phyloP scores from a whole-genome alignment of 2,329 filamentous ascomycete species.

The Botrytis pseudocinerea region DNA sequence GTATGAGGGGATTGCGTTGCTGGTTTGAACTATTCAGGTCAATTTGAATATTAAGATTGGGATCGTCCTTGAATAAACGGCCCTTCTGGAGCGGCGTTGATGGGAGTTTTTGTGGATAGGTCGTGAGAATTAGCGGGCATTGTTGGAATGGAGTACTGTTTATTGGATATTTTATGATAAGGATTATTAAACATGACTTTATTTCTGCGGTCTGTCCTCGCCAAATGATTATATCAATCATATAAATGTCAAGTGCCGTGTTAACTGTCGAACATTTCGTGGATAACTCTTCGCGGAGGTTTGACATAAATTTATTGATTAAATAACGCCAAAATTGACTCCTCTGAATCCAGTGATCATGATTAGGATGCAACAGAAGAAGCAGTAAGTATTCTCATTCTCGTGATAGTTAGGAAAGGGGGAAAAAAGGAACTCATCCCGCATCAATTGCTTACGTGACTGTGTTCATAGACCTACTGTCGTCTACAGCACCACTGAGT shows the following conservation, averaged over 20 bases:
- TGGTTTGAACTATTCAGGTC: slow-evolving; percentile 28
- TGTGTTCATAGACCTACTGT: background rate
- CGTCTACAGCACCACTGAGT: background rate
- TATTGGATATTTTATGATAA: slow-evolving; percentile 7
- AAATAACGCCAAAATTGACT: background rate
- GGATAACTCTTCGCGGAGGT: background rate
- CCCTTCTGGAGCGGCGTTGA: slow-evolving; percentile 1
- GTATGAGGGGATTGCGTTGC: slow-evolving; percentile 40
- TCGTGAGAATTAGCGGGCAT: slow-evolving; percentile 15
- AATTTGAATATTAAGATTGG: slow-evolving; percentile 10
- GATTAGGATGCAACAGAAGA: background rate
- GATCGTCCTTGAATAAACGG: slow-evolving; percentile 27
- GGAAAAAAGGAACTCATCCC: background rate
- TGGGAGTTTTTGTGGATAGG: slow-evolving; percentile 25
- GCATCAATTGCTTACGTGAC: background rate
- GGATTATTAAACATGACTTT: background rate
- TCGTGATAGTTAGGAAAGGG: background rate
- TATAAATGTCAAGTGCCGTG: slow-evolving; percentile 1
- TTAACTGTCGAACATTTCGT: background rate
- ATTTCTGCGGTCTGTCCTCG: background rate
- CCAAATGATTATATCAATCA: background rate
- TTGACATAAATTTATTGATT: background rate
- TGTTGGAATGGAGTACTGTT: slow-evolving; percentile 20
- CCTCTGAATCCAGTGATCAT: slow-evolving; percentile 14
- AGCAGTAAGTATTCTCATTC: too few species aligned